Percentiles rank a stretch among this genome's conserved stretches.
Evolutionary conservation across 2,329 filamentous ascomycete genomes (phyloP).

Genomic region (Akanthomyces dipterigenus): DNA sequence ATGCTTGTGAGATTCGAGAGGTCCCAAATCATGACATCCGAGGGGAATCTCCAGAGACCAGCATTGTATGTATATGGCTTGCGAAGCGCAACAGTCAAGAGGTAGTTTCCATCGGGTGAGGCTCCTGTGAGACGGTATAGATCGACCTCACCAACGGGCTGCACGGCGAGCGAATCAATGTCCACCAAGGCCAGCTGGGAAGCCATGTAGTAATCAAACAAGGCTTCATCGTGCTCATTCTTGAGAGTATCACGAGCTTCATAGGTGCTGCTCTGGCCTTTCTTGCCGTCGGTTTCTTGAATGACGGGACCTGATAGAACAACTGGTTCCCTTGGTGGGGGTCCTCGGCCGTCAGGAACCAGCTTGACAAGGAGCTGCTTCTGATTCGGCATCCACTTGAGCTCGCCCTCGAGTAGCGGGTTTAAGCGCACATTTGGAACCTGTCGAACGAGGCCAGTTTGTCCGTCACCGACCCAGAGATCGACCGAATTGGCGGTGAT

Average conservation of each 20-base stretch:
- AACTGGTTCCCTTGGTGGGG: background rate
- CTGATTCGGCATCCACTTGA: conserved; percentile 3
- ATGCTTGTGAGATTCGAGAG: background rate
- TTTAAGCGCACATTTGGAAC: background rate
- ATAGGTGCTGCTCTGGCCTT: conserved; percentile 6
- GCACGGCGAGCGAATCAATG: background rate
- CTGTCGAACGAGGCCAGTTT: background rate
- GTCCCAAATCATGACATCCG: background rate
- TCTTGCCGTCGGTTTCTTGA: conserved; percentile 5
- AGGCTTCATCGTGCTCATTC: conserved; percentile 3
- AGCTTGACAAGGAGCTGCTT: conserved; percentile 6
- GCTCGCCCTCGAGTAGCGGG: background rate
- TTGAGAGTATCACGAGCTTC: conserved; percentile 7
- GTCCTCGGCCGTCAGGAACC: background rate
- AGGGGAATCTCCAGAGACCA: background rate
- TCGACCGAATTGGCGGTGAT: conserved; percentile 6
- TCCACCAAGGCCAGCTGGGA: conserved; percentile 6
- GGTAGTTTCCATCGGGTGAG: conserved; percentile 3
- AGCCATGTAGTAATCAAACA: conserved; percentile 5
- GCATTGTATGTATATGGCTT: background rate
- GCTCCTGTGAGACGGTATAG: background rate
- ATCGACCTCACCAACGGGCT: background rate
- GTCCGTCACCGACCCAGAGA: conserved; percentile 2
- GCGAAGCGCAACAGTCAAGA: background rate
- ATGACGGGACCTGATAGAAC: background rate